Conservation (phyloP, 495 filamentous ascomycete genomes). For the Neurospora sublineolata region DNA sequence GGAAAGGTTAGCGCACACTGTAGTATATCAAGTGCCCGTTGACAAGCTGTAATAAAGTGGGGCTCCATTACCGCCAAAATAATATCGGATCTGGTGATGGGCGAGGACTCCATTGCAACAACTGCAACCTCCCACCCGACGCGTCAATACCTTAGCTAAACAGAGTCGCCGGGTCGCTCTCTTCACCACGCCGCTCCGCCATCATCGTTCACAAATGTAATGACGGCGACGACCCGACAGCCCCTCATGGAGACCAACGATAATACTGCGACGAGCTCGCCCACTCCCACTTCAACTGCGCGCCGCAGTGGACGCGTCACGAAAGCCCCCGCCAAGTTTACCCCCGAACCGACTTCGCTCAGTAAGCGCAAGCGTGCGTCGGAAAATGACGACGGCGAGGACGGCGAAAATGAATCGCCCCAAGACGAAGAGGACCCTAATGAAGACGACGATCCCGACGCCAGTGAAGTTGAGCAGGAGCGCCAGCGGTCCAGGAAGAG, state of each 20-base stretch:
- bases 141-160: slow-evolving; percentile 22
- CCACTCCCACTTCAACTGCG: slow-evolving; percentile 34
- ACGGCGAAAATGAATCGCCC: slow-evolving; percentile 44
- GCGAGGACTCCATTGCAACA: background rate
- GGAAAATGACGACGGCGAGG: slow-evolving; percentile 35
- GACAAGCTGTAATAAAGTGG: background rate
- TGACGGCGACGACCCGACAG: slow-evolving; percentile 17
- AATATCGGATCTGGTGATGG: slow-evolving; percentile 19
- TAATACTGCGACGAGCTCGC: slow-evolving; percentile 43
- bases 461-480: slow-evolving; percentile 34
- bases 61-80: slow-evolving; percentile 16
- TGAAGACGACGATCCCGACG: slow-evolving; percentile 36
- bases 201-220: slow-evolving; percentile 21
- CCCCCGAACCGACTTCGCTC: slow-evolving; percentile 31
- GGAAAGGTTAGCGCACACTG: background rate
- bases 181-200: slow-evolving; percentile 2
- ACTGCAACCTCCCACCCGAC: slow-evolving; percentile 9
- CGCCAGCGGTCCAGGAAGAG: slow-evolving; percentile 18
- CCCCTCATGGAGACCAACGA: slow-evolving; percentile 44
- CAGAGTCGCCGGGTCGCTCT: slow-evolving; percentile 3
- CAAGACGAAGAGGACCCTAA: slow-evolving; percentile 39
- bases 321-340: slow-evolving; percentile 59
- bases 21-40: background rate
- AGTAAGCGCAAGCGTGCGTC: slow-evolving; percentile 46
- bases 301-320: slow-evolving; percentile 76